phyloP scores from a whole-genome alignment of 345 rosid species.

The Bruguiera gymnorhiza region DNA sequence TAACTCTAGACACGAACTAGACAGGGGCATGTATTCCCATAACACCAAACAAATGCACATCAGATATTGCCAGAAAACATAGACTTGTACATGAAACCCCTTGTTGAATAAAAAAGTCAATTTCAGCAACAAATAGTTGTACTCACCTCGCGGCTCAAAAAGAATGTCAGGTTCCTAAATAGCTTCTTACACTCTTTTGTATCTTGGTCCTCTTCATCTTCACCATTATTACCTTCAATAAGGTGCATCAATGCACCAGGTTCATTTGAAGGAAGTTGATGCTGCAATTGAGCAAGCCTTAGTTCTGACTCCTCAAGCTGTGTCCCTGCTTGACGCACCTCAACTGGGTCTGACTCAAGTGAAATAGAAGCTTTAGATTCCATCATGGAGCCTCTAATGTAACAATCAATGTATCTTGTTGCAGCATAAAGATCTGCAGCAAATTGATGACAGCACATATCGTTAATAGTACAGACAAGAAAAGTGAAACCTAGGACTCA shows the following conservation, averaged over 20 bases:
- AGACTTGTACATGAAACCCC: too few relatives aligned
- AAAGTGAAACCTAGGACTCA: background rate
- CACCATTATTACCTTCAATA: slow-evolving; percentile 54
- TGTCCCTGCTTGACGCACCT: slow-evolving; percentile 25
- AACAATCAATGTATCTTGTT: slow-evolving; percentile 71
- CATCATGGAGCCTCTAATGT: slow-evolving; percentile 25
- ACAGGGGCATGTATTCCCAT: too few relatives aligned
- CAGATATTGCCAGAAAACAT: too few relatives aligned
- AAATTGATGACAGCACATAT: slow-evolving; percentile 6
- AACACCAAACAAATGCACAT: too few relatives aligned
- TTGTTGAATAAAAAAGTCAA: background rate
- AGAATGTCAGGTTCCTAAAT: slow-evolving; percentile 68
- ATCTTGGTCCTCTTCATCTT: slow-evolving; percentile 86
- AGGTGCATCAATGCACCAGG: slow-evolving; percentile 93
- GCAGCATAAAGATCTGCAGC: slow-evolving; percentile 84
- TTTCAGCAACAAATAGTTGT: slow-evolving; percentile 2
- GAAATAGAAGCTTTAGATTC: slow-evolving; percentile 35
- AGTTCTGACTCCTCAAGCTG: slow-evolving; percentile 61
- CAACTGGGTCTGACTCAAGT: slow-evolving; percentile 40
- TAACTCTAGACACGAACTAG: too few relatives aligned
- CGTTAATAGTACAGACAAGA: background rate
- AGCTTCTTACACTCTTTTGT: slow-evolving; percentile 71
- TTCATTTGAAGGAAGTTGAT: slow-evolving; percentile 87
- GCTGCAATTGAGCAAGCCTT: slow-evolving; percentile 93
- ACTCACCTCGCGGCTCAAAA: slow-evolving; percentile 94